A percentile compares a stretch with the other conserved stretches of the same genome.
Evolutionary conservation across 108 stramenopile genomes (phyloP).

Genomic region (Asterionellopsis glacialis): DNA sequence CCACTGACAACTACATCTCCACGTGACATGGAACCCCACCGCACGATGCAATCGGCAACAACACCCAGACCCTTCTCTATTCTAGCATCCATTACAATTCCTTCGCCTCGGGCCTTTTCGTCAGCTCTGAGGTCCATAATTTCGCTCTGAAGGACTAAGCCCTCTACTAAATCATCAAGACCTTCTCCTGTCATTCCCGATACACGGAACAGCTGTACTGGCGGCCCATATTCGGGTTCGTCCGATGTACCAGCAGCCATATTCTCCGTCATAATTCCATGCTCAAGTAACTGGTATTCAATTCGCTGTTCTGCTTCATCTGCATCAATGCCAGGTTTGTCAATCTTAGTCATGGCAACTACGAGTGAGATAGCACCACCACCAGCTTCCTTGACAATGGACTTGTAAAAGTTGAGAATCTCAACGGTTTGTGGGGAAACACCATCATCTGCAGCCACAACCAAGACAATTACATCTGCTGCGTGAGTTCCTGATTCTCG

Average conservation of each 20-base stretch:
- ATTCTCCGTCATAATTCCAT: constrained; percentile 73
- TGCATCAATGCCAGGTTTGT: constrained; percentile 81
- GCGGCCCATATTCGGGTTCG: constrained; percentile 68
- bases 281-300: constrained; percentile 84
- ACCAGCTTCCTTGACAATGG: constrained; percentile 60
- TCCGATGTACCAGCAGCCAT: constrained; percentile 47
- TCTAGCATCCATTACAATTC: constrained; percentile 74
- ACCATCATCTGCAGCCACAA: constrained; percentile 96
- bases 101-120: constrained; percentile 72
- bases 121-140: constrained; percentile 84
- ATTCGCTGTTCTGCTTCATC: constrained; percentile 70
- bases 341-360: constrained; percentile 95
- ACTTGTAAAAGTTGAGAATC: constrained; percentile 87
- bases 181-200: constrained; percentile 87
- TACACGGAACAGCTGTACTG: constrained; percentile 84
- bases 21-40: constrained; percentile 64
- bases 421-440: constrained; percentile 92
- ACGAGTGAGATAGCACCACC: constrained; percentile 67
- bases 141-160: constrained; percentile 71
- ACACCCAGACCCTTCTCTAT: constrained; percentile 81
- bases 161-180: constrained; percentile 85
- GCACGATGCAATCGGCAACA: constrained; percentile 75
- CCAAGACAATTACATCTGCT: constrained; percentile 94
- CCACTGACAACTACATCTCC: constrained; percentile 82
- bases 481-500: constrained; percentile 86